Conservation (phyloP, 1,284 basidiomycete genomes). For the Rhodotorula sp. region DNA sequence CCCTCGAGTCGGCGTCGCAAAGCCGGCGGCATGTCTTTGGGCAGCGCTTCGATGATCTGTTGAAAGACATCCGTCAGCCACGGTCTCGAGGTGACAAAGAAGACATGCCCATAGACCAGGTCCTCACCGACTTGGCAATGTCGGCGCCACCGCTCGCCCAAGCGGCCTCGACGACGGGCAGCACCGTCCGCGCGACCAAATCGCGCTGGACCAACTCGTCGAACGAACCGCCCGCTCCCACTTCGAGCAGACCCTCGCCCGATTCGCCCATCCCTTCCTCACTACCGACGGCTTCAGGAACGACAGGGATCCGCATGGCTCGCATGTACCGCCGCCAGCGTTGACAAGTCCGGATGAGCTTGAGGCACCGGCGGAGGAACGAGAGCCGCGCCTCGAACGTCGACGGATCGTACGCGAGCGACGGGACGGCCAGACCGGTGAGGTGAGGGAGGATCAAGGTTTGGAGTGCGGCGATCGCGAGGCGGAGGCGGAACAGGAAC, state of each 20-base stretch:
- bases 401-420: constrained; percentile 70
- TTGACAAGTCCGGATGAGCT: constrained; percentile 70
- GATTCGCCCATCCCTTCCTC: neutral
- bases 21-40: constrained; percentile 27
- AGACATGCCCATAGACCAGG: neutral
- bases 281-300: neutral
- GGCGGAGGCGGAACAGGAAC: constrained; percentile 59
- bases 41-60: constrained; percentile 55
- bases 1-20: constrained; percentile 31
- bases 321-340: constrained; percentile 69
- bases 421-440: constrained; percentile 48
- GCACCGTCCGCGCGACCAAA: constrained; percentile 62
- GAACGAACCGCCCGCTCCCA: constrained; percentile 46
- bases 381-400: constrained; percentile 69
- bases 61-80: neutral
- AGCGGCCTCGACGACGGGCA: constrained; percentile 68
- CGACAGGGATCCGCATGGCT: constrained; percentile 27
- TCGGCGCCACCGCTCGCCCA: constrained; percentile 87
- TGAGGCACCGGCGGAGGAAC: constrained; percentile 66
- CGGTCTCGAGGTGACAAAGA: too few relatives aligned
- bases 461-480: constrained; percentile 45
- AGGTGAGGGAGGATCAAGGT: constrained; percentile 55
- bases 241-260: neutral
- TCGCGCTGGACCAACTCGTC: constrained; percentile 62
- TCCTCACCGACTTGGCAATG: constrained; percentile 62